Evolutionary conservation across 2,329 filamentous ascomycete species (phyloP).

Genomic region (Aspergillus tubingensis): DNA sequence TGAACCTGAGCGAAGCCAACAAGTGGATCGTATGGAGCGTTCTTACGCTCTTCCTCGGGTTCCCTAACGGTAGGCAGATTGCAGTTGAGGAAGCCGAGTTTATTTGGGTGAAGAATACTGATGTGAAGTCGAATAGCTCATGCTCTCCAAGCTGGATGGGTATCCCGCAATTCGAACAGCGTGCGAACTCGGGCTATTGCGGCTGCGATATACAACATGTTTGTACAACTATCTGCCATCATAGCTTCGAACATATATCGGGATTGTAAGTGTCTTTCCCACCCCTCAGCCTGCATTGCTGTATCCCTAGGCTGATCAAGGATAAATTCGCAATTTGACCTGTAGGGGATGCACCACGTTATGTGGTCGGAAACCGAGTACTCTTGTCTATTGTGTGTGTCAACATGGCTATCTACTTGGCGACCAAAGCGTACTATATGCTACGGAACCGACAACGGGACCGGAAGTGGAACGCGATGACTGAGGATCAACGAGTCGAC

Average conservation of each 20-base stretch:
- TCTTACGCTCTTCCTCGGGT: slow-evolving; percentile 54
- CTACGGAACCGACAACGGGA: slow-evolving; percentile 32
- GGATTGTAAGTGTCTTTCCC: slow-evolving; percentile 18
- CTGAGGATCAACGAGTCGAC: slow-evolving; percentile 27
- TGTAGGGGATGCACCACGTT: slow-evolving; percentile 54
- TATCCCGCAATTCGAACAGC: slow-evolving; percentile 42
- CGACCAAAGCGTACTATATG: slow-evolving; percentile 37
- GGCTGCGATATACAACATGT: slow-evolving; percentile 44
- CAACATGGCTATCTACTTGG: slow-evolving; percentile 47
- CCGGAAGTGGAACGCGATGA: slow-evolving; percentile 35
- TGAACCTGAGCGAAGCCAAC: slow-evolving; percentile 47
- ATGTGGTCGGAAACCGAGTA: slow-evolving; percentile 56
- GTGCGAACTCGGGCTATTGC: slow-evolving; percentile 42
- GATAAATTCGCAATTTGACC: slow-evolving; percentile 38
- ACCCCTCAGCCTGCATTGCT: background rate
- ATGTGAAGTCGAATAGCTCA: slow-evolving; percentile 43
- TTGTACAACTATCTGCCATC: slow-evolving; percentile 37
- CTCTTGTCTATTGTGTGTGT: slow-evolving; percentile 50
- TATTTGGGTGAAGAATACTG: background rate
- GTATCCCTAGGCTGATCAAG: slow-evolving; percentile 3
- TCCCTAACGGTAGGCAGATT: slow-evolving; percentile 48
- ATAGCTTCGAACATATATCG: slow-evolving; percentile 43
- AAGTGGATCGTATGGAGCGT: slow-evolving; percentile 56
- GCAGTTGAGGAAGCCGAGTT: background rate
- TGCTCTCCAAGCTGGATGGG: slow-evolving; percentile 51